phyloP scores from a whole-genome alignment of 1,284 basidiomycete species.

The Cutaneotrichosporon dermatis region DNA sequence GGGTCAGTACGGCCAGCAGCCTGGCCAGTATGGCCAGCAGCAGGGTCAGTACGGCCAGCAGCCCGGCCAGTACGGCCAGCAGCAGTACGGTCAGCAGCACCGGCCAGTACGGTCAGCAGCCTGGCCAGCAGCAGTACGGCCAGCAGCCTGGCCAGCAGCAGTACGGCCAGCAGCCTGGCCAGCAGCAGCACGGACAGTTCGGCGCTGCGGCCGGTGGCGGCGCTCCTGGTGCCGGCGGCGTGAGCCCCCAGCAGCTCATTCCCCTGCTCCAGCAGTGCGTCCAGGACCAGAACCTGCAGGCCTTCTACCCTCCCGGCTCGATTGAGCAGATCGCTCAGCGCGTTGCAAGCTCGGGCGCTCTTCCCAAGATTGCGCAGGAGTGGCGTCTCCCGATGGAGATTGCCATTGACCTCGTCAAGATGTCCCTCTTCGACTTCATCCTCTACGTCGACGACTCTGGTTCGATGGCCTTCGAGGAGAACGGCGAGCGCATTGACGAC shows the following conservation, averaged over 20 bases:
- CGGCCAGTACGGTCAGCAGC: constrained; percentile 27
- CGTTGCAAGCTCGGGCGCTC: constrained; percentile 46
- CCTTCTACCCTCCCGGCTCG: constrained; percentile 49
- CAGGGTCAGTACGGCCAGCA: constrained; percentile 19
- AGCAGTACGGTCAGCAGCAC: constrained; percentile 25
- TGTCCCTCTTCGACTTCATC: constrained; percentile 48
- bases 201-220: constrained; percentile 19
- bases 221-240: constrained; percentile 14
- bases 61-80: constrained; percentile 15
- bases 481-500: constrained; percentile 49
- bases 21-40: constrained; percentile 18
- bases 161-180: constrained; percentile 16
- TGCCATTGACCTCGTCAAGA: constrained; percentile 48
- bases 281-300: constrained; percentile 50
- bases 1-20: constrained; percentile 24
- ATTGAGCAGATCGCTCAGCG: constrained; percentile 49
- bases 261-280: constrained; percentile 45
- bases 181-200: constrained; percentile 18
- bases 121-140: constrained; percentile 19
- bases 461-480: constrained; percentile 49
- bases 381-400: constrained; percentile 51
- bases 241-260: constrained; percentile 24
- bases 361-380: constrained; percentile 47
- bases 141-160: constrained; percentile 22
- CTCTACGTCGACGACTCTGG: constrained; percentile 51